Base-by-base conservation (phyloP, 2,329 filamentous ascomycete species). In the Chaetomium globosum region DNA sequence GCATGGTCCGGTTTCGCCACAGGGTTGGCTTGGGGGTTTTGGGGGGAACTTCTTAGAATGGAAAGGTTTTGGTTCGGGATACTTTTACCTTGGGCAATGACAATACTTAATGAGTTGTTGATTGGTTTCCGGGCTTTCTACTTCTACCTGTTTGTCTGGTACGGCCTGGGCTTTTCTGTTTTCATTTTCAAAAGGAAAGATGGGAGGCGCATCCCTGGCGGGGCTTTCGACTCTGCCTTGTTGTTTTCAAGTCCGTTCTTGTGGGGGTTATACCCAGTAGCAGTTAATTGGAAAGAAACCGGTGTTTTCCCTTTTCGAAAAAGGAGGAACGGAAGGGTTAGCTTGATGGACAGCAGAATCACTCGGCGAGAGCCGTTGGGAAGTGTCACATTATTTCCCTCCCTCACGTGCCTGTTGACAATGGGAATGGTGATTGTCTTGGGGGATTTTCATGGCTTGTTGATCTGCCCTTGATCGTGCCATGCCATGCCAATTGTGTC, bases 21-120 rank as follows among this genome's bases (percentile, higher is more conserved):
- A 16, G 39, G 39, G 39, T 43, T 39, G 21, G 23, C 21, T 10
- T 28, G 10, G 46, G 48, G 46, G 46, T 3, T 10, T 48, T 23
- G 8, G 48, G 48, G 48, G 48, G 10, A 26, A 36, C 8, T 55
- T 26, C 3, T 21, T 33, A 54, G 52, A 54, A 19, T 21, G 33
- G 31, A 33, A 23, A n/a, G 31, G 8, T 26, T 26, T 26, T 16
- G 46, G 46, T 33, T 23, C 31, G n/a, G 19, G 30, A 23, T 39
- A 13, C 33, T 31, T 28, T 55, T 23, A 48, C 49, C 43, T 62
- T 61, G 48, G 46, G 58, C 31, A 43, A 61, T 43, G 59, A 30
- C 59, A 54, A 53, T 61, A 61, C 59, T 61, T 61, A 61, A 61
- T 61, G 59, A 61, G 19, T 28, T n/a, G 43, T 52, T 26, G n/a